Base-by-base conservation (phyloP, 2,329 filamentous ascomycete species). In the Talaromyces pinophilus region DNA sequence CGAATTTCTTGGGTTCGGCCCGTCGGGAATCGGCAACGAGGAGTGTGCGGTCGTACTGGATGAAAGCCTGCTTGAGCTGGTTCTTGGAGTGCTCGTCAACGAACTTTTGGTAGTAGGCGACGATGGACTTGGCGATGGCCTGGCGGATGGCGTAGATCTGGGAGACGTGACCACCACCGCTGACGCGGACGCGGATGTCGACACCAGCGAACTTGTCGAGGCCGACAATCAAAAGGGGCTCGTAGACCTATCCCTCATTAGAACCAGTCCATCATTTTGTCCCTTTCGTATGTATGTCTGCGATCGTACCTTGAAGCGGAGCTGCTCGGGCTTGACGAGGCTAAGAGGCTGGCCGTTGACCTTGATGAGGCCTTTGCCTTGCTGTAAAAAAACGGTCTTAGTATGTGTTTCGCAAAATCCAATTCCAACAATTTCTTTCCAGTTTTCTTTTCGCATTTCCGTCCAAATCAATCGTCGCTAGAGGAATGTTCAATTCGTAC, bases 11-110 rank as follows among this genome's bases (percentile, higher is more conserved):
- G 85, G 94, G 94, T 89, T 99, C 95, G 84, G 92, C 95, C 78
- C 95, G 92, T 84, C 95, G 91, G 91, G 97, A 97, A 85, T 99
- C 95, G 84, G 95, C 95, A 78, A 99, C 95, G 80, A 99, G 91
- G 75, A 99, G 90, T 81, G 93, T 96, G 80, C 93, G 90, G 88
- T 97, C 93, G 87, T 94, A 99, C 83, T 93, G 89, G 79, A 94
- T 92, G 76, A 99, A 90, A 75, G 92, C 92, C 85, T 94, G 91
- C 92, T 98, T 99, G 80, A 99, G 89, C 85, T 93, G 88, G 90
- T 98, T 97, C 92, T 99, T 99, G 87, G 91, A 92, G 91, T 98
- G 93, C 91, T 99, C 95, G 82, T 99, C 95, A 84, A 98, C 92
- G 86, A 90, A 99, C 89, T 99, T 97, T 87, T 97, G 94, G 91